Base-by-base conservation (phyloP, 2,329 filamentous ascomycete genomes). In the Diaporthe destruens region DNA sequence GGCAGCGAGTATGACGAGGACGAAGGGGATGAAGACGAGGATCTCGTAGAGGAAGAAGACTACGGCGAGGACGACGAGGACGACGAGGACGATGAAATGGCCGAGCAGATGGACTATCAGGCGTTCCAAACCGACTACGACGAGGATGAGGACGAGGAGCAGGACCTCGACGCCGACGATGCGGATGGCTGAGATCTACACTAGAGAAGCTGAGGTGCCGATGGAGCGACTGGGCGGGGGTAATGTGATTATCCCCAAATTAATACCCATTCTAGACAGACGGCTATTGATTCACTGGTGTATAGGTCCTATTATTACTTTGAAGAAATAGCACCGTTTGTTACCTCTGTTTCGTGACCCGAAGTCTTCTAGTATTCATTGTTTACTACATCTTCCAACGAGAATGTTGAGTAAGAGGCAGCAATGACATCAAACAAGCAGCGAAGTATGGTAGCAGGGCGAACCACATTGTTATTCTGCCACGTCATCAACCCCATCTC, bases 1-100 rank as follows among this genome's bases (percentile, higher is more conserved):
- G 75, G 77, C 5, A 77, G 76, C 74, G 77, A 78, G 55, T 77
- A 79, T 14, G 78, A 77, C 14, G 79, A 81, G 36, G 79, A 78
- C 23, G 77, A 78, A 34, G 74, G 75, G 36, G 77, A 76, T 18
- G 76, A 73, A 16, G 74, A 75, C 5, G 76, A 76, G 25, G 78
- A 77, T n/a, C 76, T 75, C 42, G 78, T 78, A 34, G 44, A 18
- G 44, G 76, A 78, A 42, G 78, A 75, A 8, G 72, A 66, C 2
- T 75, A 74, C 3, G 75, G 74, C 0, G 76, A 74, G 12, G 75
- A 80, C 14, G 79, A 79, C 9, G 79, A 78, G 12, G 77, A 78
- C 12, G 79, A 79, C 12, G 79, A 78, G 12, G 77, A 78, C 12
- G 77, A 78, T 25, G 78, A 76, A 39, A 39, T 73, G 36, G 56